phyloP scores from a whole-genome alignment of 176 grass and related monocot species.

The Juncus effusus region DNA sequence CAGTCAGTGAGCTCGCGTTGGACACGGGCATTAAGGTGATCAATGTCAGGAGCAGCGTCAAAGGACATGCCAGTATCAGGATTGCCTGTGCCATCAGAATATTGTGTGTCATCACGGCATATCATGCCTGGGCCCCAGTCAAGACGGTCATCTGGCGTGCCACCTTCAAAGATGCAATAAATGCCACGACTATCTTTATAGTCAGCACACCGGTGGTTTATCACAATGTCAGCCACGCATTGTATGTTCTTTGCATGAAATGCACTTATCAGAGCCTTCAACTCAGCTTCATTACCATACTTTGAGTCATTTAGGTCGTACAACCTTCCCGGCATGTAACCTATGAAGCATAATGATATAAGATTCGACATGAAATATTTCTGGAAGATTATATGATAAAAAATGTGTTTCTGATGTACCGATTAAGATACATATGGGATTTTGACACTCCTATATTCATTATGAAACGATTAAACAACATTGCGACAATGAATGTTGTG shows the following conservation, averaged over 20 bases:
- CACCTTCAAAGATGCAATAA: conserved; percentile 51
- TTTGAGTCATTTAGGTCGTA: conserved; percentile 44
- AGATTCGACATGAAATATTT: background rate
- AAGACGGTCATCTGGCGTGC: conserved; percentile 32
- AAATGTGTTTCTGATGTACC: too few species aligned
- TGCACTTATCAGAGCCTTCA: conserved; percentile 29
- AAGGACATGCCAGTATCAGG: conserved; percentile 36
- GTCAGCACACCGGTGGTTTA: conserved; percentile 49
- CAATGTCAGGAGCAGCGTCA: conserved; percentile 34
- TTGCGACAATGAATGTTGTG: too few species aligned
- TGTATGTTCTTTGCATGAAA: conserved; percentile 31
- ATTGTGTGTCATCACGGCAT: conserved; percentile 40
- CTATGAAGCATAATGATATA: background rate
- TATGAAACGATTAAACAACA: too few species aligned
- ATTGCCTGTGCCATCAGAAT: conserved; percentile 40
- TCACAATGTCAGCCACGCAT: conserved; percentile 47
- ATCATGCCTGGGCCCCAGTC: conserved; percentile 48
- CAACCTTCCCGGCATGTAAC: conserved; percentile 47
- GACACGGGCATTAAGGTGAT: conserved; percentile 43
- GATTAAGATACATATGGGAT: too few species aligned
- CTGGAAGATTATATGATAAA: background rate
- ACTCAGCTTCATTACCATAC: conserved; percentile 37
- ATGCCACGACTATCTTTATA: conserved; percentile 37
- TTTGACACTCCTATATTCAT: too few species aligned
- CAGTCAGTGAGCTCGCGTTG: conserved; percentile 43